Evolutionary conservation across 1,139 yeast species (phyloP).

Genomic region (Pichia sp.): DNA sequence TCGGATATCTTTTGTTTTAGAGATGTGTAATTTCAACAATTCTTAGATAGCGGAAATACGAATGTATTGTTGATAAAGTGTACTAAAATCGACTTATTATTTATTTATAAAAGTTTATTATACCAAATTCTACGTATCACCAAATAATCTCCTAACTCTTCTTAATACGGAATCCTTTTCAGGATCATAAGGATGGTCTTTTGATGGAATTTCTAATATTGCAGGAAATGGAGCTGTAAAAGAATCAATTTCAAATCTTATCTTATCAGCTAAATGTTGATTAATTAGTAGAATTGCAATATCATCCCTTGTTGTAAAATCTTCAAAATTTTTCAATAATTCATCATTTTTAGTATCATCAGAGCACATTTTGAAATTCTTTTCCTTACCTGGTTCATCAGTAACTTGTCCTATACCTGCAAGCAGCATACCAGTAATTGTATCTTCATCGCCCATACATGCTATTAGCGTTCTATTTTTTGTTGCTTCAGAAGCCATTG

Average conservation of each 20-base stretch:
- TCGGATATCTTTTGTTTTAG: too few species aligned
- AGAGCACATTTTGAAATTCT: constrained; percentile 80
- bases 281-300: constrained; percentile 88
- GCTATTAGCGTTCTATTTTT: constrained; percentile 73
- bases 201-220: constrained; percentile 91
- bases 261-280: constrained; percentile 91
- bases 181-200: constrained; percentile 97
- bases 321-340: constrained; percentile 67
- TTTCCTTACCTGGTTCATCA: constrained; percentile 51
- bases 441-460: constrained; percentile 94
- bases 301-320: constrained; percentile 77
- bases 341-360: constrained; percentile 74
- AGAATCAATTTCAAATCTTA: constrained; percentile 73
- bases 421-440: constrained; percentile 88
- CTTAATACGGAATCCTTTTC: constrained; percentile 94
- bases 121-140: constrained; percentile 40
- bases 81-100: too few species aligned
- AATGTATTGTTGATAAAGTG: too few species aligned
- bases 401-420: constrained; percentile 95
- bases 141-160: constrained; percentile 90
- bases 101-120: too few species aligned
- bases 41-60: too few species aligned
- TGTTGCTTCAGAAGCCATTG: constrained; percentile 23
- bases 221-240: constrained; percentile 95
- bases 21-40: too few species aligned